Base-by-base conservation (phyloP, 495 filamentous ascomycete genomes). In the Neurospora discreta region DNA sequence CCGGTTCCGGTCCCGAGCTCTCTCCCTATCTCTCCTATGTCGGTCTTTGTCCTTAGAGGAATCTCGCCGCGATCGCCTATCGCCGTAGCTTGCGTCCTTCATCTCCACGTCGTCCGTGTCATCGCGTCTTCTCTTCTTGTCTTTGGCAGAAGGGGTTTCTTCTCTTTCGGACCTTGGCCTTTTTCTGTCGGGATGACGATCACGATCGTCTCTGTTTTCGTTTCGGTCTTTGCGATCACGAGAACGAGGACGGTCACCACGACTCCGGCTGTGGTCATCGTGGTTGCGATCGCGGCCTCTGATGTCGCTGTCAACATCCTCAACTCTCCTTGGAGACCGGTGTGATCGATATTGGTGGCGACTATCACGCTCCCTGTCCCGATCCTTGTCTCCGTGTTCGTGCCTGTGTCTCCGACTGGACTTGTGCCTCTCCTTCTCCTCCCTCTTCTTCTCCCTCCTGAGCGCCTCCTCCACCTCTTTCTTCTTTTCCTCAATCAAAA, bases 401-500 rank as follows among this genome's bases (percentile, higher is more conserved):
- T 87, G 87, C 26, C 84, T 84, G 77, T 91, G 79, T 74, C 78
- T 80, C 70, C 72, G 77, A 68, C 75, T 78, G 15, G 26, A 33
- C 52, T 26, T 65, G 9, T 65, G 52, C 26, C 52, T 65, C 52
- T 33, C 52, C 73, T 75, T 80, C 69, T 82, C 81, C 38, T 67
- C 77, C 65, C 77, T 76, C 65, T 69, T 82, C 72, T 84, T 83
- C 70, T 86, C 80, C 73, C 81, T 88, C 73, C 86, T 84, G 75
- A 92, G 76, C 1, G 93, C 94, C 68, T 82, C 85, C 41, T 90
- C 88, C 41, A 97, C 88, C 79, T 97, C 93, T 74, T 93, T 91
- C 77, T 90, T 92, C 87, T 97, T 97, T 82, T 95, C 91, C 60
- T 93, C 84, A 33, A 98, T 87, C 68, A 97, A 80, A 78, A 92